Conservation (phyloP, 768 basidiomycete species). For the Lactarius vividus region DNA sequence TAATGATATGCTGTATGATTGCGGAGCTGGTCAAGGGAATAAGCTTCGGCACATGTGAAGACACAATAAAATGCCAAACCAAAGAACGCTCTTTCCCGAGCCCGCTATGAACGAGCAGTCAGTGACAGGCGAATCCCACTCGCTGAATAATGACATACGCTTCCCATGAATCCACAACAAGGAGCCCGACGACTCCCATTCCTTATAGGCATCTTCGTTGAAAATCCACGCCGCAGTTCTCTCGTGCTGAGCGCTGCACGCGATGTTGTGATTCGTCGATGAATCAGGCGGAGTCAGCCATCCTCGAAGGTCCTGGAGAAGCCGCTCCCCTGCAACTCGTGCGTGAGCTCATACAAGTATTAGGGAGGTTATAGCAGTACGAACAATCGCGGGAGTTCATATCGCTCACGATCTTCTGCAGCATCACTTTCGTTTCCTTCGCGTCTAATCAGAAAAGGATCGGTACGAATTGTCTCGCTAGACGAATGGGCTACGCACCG, state of each 20-base stretch:
- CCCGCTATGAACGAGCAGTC: neutral
- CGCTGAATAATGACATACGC: neutral
- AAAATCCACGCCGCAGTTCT: neutral
- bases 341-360: neutral
- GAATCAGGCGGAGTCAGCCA: neutral
- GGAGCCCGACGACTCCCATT: neutral
- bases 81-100: neutral
- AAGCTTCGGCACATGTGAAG: neutral
- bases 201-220: neutral
- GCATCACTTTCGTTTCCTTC: neutral
- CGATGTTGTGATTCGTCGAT: neutral
- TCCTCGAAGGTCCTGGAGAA: neutral
- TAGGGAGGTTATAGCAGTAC: neutral
- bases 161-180: neutral
- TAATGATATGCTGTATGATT: neutral
- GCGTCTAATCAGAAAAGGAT: neutral
- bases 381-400: neutral
- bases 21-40: neutral
- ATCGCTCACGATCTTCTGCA: neutral
- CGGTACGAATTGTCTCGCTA: neutral
- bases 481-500: neutral
- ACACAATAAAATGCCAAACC: neutral
- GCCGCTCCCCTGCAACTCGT: neutral
- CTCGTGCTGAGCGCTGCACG: neutral
- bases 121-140: neutral